Percentiles rank a stretch among this genome's conserved stretches.
These are phyloP conservation scores for Elsinoe australis DNA, from an alignment of 2,329 filamentous ascomycete genomes.

Conservation along the genomic window DNA sequence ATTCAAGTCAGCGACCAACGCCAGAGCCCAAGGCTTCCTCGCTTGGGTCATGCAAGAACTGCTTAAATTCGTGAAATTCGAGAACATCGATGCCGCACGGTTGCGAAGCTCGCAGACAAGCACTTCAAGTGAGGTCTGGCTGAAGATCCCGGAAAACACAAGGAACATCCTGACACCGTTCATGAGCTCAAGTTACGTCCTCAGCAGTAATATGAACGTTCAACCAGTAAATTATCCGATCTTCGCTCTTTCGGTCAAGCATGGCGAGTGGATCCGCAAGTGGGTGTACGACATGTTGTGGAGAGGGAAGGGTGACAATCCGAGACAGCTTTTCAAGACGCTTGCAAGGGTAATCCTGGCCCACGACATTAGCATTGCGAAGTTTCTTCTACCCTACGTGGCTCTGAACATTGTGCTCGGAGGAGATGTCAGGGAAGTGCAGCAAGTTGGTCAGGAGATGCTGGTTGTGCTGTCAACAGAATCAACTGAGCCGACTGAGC, in stretches of 20 bases:
- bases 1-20: slow-evolving; percentile 84
- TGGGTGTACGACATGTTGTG: slow-evolving; percentile 77
- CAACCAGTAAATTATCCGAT: slow-evolving; percentile 59
- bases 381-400: slow-evolving; percentile 82
- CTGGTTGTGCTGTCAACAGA: slow-evolving; percentile 62
- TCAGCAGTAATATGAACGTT: slow-evolving; percentile 41
- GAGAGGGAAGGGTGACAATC: slow-evolving; percentile 65
- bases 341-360: slow-evolving; percentile 74
- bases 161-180: slow-evolving; percentile 83
- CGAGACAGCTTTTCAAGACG: slow-evolving; percentile 70
- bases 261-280: slow-evolving; percentile 71
- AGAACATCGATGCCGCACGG: slow-evolving; percentile 45
- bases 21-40: slow-evolving; percentile 79
- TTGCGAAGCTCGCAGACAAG: slow-evolving; percentile 49
- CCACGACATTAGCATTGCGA: slow-evolving; percentile 77
- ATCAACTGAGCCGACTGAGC: slow-evolving; percentile 48
- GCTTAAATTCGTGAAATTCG: slow-evolving; percentile 68
- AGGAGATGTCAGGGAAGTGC: slow-evolving; percentile 55
- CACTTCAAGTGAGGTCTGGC: slow-evolving; percentile 65
- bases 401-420: slow-evolving; percentile 76
- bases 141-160: slow-evolving; percentile 65
- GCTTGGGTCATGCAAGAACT: slow-evolving; percentile 94
- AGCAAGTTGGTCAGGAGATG: slow-evolving; percentile 65
- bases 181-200: slow-evolving; percentile 70
- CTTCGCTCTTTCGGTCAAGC: slow-evolving; percentile 59